phyloP scores from a whole-genome alignment of 352 stramenopile species.

The Globisporangium echinulatum region DNA sequence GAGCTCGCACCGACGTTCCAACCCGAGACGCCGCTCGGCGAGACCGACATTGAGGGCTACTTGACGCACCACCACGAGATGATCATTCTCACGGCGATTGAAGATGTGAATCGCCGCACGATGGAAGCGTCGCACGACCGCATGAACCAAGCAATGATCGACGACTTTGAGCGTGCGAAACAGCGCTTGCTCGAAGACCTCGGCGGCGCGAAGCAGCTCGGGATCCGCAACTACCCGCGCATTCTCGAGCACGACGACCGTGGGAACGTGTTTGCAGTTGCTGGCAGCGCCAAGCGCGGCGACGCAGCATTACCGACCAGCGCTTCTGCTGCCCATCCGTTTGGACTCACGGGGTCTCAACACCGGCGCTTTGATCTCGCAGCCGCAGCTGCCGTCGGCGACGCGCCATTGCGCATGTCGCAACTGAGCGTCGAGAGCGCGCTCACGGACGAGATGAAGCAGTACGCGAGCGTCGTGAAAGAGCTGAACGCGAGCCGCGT shows the following conservation, averaged over 20 bases:
- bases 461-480: constrained; percentile 64
- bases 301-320: background rate
- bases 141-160: constrained; percentile 84
- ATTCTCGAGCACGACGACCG: constrained; percentile 36
- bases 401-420: constrained; percentile 48
- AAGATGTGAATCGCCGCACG: constrained; percentile 78
- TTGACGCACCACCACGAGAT: constrained; percentile 89
- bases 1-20: constrained; percentile 73
- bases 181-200: constrained; percentile 69
- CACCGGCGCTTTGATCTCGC: constrained; percentile 44
- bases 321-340: constrained; percentile 13
- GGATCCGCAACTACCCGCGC: constrained; percentile 68
- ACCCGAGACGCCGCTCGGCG: constrained; percentile 71
- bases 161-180: constrained; percentile 79
- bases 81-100: constrained; percentile 87
- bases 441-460: constrained; percentile 82
- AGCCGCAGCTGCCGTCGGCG: constrained; percentile 7
- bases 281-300: constrained; percentile 26
- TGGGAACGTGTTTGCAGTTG: constrained; percentile 41
- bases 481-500: constrained; percentile 68
- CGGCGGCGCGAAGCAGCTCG: constrained; percentile 55
- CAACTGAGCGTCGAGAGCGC: constrained; percentile 56
- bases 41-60: constrained; percentile 85
- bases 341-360: constrained; percentile 40
- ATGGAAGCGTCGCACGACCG: constrained; percentile 75